phyloP scores from a whole-genome alignment of 78 protist species.

The Dictyostelium citrinum region DNA sequence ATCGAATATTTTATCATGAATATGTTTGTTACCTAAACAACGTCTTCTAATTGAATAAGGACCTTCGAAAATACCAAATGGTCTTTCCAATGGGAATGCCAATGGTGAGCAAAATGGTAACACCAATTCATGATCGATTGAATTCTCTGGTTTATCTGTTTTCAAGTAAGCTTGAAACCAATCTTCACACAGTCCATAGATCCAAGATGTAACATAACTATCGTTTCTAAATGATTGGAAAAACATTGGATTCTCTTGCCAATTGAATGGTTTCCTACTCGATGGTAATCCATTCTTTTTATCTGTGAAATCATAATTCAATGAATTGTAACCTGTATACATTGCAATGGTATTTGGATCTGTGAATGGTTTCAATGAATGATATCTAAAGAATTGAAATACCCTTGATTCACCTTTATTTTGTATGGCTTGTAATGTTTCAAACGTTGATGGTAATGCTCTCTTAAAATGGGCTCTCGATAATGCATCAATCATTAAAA shows the following conservation, averaged over 20 bases:
- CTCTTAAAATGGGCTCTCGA: conserved; percentile 65
- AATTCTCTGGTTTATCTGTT: not conserved
- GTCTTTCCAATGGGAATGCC: conserved; percentile 22
- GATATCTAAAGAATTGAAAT: conserved; percentile 70
- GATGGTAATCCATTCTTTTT: not conserved
- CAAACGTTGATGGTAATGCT: conserved; percentile 46
- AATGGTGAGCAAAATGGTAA: conserved; percentile 63
- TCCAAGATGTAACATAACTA: conserved; percentile 40
- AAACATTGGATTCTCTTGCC: conserved; percentile 30
- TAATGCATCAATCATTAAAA: conserved; percentile 52
- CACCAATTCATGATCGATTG: conserved; percentile 48
- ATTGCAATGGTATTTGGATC: conserved; percentile 53
- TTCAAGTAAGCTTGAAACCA: conserved; percentile 22
- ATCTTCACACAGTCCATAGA: conserved; percentile 56
- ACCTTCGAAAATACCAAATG: conserved; percentile 16
- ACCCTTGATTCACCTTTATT: conserved; percentile 9
- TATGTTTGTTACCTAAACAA: conserved; percentile 35
- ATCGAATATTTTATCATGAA: conserved; percentile 19
- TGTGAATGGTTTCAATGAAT: conserved; percentile 41
- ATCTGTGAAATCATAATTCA: not conserved
- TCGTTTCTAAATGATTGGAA: conserved; percentile 66
- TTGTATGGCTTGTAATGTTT: conserved; percentile 5
- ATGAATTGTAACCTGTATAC: conserved; percentile 60
- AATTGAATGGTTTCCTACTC: not conserved
- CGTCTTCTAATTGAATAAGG: conserved; percentile 55